These are phyloP conservation scores for Diutina siamensis DNA, from an alignment of 1,139 yeast genomes.

Conservation along the genomic window DNA sequence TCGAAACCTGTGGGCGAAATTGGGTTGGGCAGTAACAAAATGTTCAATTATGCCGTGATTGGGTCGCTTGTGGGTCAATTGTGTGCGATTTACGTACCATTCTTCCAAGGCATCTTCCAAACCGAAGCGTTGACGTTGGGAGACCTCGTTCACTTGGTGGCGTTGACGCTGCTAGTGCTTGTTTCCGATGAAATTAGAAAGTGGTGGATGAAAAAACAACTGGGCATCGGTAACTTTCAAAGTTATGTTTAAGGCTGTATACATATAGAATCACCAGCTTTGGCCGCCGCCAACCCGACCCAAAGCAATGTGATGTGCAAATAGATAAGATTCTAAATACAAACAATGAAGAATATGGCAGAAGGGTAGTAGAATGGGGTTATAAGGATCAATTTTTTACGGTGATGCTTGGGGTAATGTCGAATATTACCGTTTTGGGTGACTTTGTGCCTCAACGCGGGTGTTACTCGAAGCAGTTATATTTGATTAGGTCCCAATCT, in stretches of 20 bases:
- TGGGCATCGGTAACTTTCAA: neutral
- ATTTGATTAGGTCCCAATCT: no score
- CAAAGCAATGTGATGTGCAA: no score
- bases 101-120: slow-evolving; percentile 83
- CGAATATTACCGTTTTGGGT: no score
- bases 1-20: slow-evolving; percentile 71
- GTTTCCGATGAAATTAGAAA: slow-evolving; percentile 78
- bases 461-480: no score
- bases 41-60: slow-evolving; percentile 91
- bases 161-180: slow-evolving; percentile 70
- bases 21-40: slow-evolving; percentile 60
- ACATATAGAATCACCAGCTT: no score
- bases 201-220: slow-evolving; percentile 12
- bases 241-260: neutral
- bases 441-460: no score
- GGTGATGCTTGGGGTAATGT: no score
- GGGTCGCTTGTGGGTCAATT: slow-evolving; percentile 86
- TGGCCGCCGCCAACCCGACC: no score
- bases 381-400: no score
- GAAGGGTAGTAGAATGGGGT: no score
- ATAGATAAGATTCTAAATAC: no score
- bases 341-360: no score
- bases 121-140: slow-evolving; percentile 72
- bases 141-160: slow-evolving; percentile 53
- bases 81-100: slow-evolving; percentile 86